Evolutionary conservation across 768 basidiomycete genomes (phyloP), one percentile per base, ranked within the genome.

Genomic region (Russula brevipes): DNA sequence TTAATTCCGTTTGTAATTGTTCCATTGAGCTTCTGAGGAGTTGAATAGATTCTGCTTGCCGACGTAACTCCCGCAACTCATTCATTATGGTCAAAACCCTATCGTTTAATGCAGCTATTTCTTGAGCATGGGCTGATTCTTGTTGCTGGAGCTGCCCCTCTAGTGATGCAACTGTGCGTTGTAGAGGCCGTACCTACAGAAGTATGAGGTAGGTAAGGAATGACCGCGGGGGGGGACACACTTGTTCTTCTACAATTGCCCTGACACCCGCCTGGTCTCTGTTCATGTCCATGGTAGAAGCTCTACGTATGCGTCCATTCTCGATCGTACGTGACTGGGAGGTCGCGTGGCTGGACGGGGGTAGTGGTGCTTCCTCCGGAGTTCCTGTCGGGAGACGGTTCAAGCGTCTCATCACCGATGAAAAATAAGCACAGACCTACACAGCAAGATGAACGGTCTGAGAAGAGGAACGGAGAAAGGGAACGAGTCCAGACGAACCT

Each of bases 141-240:
- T 60, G 65, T 56, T 63, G 57, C 33, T 67, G 65, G 9, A 68
- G 58, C 47, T 68, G 66, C 16, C n/a, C 38, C 42, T 67, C 65
- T 42, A 68, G 55, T 16, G 59, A 60, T 45, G 61, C 33, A 35
- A 68, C 56, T 5, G 57, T 63, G 16, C 50, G 54, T 33, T 68
- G 65, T 33, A 68, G 42, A 16, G 67, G 56, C 11, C 45, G 65
- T 19, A 64, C 47, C 67, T 68, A 42, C 16, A 36, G 11, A 47
- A 38, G 3, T 30, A 46, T 65, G 50, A 65, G 47, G 7, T 24
- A 24, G 24, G 24, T 24, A 47, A 17, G 50, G 38, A 31, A 6
- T n/a, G 54, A 42, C 9, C 19, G 9, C 39, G 11, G 44, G 17
- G 14, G 4, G 5, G 39, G 39, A 52, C 64, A 54, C 38, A 64